Percentiles rank a stretch among this genome's conserved stretches.
Conservation (phyloP, 2,329 filamentous ascomycete species). For the Hymenoscyphus repandus region DNA sequence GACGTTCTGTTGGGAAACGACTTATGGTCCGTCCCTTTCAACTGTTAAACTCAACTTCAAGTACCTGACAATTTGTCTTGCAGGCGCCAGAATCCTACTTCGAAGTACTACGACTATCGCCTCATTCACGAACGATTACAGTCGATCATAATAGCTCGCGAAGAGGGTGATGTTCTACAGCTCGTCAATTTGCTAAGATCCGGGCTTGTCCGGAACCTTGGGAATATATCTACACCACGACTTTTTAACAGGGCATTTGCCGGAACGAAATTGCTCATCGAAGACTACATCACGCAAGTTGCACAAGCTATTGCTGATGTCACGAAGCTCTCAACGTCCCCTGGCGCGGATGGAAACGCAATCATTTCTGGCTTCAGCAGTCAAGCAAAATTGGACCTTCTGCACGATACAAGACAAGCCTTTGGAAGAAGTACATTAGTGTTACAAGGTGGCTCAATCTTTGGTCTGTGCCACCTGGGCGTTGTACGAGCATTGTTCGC, state of each 20-base stretch:
- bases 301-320: conserved; percentile 78
- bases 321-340: conserved; percentile 56
- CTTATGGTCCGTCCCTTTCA: conserved; percentile 55
- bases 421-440: conserved; percentile 84
- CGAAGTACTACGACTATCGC: conserved; percentile 78
- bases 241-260: conserved; percentile 82
- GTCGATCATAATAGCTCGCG: conserved; percentile 62
- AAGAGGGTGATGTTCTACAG: conserved; percentile 66
- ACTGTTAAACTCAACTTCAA: not conserved
- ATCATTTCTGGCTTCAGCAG: conserved; percentile 35
- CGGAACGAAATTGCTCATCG: conserved; percentile 84
- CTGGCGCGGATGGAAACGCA: conserved; percentile 35
- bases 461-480: conserved; percentile 83
- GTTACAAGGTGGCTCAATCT: conserved; percentile 84
- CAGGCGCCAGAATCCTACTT: conserved; percentile 77
- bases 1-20: conserved; percentile 78
- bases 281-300: conserved; percentile 83
- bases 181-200: conserved; percentile 77
- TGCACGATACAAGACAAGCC: conserved; percentile 82
- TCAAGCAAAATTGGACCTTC: conserved; percentile 68
- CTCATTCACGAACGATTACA: conserved; percentile 75
- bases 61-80: conserved; percentile 10
- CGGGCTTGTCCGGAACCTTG: conserved; percentile 77
- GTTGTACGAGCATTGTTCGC: conserved; percentile 84
- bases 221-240: conserved; percentile 77